Base-by-base conservation (phyloP, 1,284 basidiomycete genomes). In the Boletus holoroseus region DNA sequence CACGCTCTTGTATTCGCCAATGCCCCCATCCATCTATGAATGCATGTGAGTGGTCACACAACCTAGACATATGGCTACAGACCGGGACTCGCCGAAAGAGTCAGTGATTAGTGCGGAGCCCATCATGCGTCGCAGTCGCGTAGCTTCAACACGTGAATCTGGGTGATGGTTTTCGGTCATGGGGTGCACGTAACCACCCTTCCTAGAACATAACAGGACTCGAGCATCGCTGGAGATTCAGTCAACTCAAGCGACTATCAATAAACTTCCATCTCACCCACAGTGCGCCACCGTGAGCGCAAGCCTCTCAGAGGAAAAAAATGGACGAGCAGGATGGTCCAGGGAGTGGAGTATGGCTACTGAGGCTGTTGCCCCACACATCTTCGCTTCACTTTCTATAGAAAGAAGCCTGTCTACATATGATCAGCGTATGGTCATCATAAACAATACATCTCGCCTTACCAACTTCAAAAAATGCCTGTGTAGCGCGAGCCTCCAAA, bases 161-260 rank as follows among this genome's bases (percentile, higher is more conserved):
- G 94, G 89, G 68, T 97, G 94, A 68, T 99, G 95, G 32, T 82
- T 83, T 68, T 94, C 91, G 1, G 93, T 94, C 76, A 97, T 84
- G 0, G 89, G 80, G 31, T 80, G 72, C 16, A 86, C 89, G 46
- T 76, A 73, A 3, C 91, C 92, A 32, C 80, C 81, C 31, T 85
- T 72, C 0, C 82, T 83, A 8, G 86, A 75, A 57, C 91, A 94
- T 31, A 98, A 71, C 8, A 97, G 68, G 9, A 94, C 87, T 22
- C 92, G 82, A 0, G 95, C 98, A 67, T 96, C 94, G 3, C 93
- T 94, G 55, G 28, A 27, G 7, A 30, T 20, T 36, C 24, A 7
- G 52, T 57, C 7, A 51, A 42, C 30, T 37, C 26, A 16, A n/a
- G 47, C 48, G 22, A 49, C 28, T 24, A 38, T 38, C 28, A 3